Evolutionary conservation across 352 stramenopile genomes (phyloP).

Genomic region (Pythium oligandrum): DNA sequence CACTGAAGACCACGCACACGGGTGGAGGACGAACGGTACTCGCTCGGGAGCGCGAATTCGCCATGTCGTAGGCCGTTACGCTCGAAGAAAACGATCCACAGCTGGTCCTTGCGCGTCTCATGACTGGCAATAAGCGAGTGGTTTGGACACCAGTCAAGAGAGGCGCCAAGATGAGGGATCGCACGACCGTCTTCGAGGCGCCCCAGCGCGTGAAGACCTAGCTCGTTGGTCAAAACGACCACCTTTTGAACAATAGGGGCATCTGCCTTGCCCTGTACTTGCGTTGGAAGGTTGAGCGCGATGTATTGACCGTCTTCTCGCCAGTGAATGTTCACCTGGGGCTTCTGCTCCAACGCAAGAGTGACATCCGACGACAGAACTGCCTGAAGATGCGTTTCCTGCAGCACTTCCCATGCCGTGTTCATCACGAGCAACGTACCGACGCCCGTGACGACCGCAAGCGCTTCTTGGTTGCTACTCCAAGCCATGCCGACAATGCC

Average conservation of each 20-base stretch:
- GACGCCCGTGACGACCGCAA: conserved; percentile 57
- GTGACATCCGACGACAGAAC: conserved; percentile 24
- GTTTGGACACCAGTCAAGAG: conserved; percentile 70
- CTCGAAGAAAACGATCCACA: conserved; percentile 81
- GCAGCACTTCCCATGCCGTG: conserved; percentile 70
- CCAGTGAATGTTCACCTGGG: conserved; percentile 43
- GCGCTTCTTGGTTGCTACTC: conserved; percentile 64
- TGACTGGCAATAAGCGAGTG: conserved; percentile 65
- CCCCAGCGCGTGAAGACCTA: conserved; percentile 56
- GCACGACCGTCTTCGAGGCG: conserved; percentile 66
- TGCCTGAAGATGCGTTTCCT: conserved; percentile 47
- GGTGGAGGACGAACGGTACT: conserved; percentile 26
- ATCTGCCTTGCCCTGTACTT: conserved; percentile 20
- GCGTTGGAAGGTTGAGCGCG: conserved; percentile 36
- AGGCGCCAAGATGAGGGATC: conserved; percentile 33
- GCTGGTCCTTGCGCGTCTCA: conserved; percentile 47
- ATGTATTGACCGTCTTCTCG: conserved; percentile 70
- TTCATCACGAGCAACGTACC: conserved; percentile 70
- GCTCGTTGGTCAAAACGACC: conserved; percentile 49
- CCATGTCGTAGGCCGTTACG: conserved; percentile 76
- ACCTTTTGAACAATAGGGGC: conserved; percentile 5
- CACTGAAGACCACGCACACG: conserved; percentile 36
- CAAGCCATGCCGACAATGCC: conserved; percentile 58
- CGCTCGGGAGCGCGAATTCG: conserved; percentile 53
- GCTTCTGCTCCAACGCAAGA: conserved; percentile 3